Percentiles rank a stretch among this genome's conserved stretches.
These are phyloP conservation scores for Gaeumannomyces sp. DNA, from an alignment of 2,329 filamentous ascomycete species.

Conservation along the genomic window DNA sequence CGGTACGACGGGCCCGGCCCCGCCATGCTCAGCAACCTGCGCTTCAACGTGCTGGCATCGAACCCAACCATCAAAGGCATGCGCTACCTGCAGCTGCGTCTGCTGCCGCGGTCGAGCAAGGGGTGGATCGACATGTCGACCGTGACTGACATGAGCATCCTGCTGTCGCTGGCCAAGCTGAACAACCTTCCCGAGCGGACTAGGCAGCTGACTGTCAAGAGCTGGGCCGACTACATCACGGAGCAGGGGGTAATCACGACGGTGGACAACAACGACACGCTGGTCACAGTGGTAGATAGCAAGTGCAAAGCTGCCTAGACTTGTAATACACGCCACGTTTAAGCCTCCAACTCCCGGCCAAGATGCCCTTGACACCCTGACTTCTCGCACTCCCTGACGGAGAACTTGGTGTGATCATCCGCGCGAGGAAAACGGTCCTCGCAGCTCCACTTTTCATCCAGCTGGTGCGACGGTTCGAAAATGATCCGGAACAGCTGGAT, in stretches of 20 bases:
- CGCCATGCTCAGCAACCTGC: slow-evolving; percentile 17
- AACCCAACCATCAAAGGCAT: slow-evolving; percentile 1
- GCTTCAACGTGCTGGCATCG: slow-evolving; percentile 16
- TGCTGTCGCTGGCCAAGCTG: not conserved
- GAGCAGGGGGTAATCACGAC: not conserved
- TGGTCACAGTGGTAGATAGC: not conserved
- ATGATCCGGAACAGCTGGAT: too few species aligned
- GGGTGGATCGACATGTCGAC: slow-evolving; percentile 3
- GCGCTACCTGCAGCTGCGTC: slow-evolving; percentile 6
- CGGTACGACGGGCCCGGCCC: slow-evolving; percentile 13
- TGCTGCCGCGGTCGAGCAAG: slow-evolving; percentile 10
- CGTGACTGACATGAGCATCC: slow-evolving; percentile 3
- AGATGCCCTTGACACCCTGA: too few species aligned
- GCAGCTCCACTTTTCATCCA: too few species aligned
- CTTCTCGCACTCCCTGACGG: too few species aligned
- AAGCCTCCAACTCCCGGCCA: too few species aligned
- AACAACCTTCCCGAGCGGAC: not conserved
- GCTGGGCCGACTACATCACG: slow-evolving; percentile 3
- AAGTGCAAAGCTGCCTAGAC: not conserved
- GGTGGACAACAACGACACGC: not conserved
- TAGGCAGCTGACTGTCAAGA: not conserved
- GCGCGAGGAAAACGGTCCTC: too few species aligned
- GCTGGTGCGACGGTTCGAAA: too few species aligned
- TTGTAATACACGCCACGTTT: too few species aligned
- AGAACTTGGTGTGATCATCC: too few species aligned